phyloP scores from a whole-genome alignment of 257 asterid species.

The Nicotiana obtusifolia region DNA sequence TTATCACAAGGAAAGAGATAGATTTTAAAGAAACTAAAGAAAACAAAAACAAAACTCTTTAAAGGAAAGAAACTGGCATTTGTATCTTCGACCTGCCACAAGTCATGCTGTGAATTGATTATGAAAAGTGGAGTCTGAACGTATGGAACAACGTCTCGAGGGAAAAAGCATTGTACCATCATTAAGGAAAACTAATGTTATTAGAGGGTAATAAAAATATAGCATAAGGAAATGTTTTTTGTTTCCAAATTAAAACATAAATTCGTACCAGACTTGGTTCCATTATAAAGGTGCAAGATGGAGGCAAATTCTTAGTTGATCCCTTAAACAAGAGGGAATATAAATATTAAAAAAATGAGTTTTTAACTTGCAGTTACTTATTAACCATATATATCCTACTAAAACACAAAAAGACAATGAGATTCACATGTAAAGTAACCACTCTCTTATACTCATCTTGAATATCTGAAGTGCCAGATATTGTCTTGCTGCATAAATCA shows the following conservation, averaged over 20 bases:
- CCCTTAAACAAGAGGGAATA: constrained; percentile 36
- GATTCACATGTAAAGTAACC: constrained; percentile 59
- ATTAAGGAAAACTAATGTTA: neutral
- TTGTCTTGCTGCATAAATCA: constrained; percentile 45
- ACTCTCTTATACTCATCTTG: constrained; percentile 44
- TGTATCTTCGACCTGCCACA: neutral
- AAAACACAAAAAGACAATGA: neutral
- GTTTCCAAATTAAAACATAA: neutral
- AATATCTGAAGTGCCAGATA: constrained; percentile 53
- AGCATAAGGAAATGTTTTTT: neutral
- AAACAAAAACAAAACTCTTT: neutral
- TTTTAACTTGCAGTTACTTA: neutral
- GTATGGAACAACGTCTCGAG: neutral
- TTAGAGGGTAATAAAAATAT: neutral
- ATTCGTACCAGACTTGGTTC: constrained; percentile 61
- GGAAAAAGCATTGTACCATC: neutral
- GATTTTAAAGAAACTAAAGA: neutral
- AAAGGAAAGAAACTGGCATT: neutral
- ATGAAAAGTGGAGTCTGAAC: neutral
- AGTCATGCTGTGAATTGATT: neutral
- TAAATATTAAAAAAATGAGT: neutral
- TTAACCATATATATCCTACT: neutral
- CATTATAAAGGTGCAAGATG: constrained; percentile 49
- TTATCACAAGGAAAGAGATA: neutral
- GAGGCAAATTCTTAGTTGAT: constrained; percentile 57